These are phyloP conservation scores for Antitrichia curtipendula DNA, from an alignment of 225 moss, liverwort and hornwort species.

Conservation along the genomic window DNA sequence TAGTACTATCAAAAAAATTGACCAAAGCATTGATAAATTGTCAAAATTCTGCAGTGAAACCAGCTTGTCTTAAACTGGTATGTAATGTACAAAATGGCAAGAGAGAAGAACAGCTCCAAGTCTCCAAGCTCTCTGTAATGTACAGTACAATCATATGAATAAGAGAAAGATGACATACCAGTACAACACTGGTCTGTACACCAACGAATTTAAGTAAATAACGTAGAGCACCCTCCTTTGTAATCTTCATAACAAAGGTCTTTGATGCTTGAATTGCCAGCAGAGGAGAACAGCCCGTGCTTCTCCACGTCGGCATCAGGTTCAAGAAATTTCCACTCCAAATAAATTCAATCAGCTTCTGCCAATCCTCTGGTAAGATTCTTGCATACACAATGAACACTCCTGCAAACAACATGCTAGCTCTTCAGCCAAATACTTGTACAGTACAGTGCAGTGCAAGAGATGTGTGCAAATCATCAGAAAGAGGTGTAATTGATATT, in stretches of 20 bases:
- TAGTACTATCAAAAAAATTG: neutral
- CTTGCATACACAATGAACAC: neutral
- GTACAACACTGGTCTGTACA: neutral
- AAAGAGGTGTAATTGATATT: neutral
- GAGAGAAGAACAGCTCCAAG: neutral
- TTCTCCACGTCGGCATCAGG: neutral
- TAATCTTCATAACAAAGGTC: neutral
- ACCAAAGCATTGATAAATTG: neutral
- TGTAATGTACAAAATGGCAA: neutral
- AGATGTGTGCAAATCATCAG: neutral
- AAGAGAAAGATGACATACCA: neutral
- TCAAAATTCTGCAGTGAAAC: neutral
- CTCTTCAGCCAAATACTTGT: neutral
- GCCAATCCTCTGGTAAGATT: neutral
- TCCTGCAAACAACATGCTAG: neutral
- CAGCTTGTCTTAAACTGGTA: neutral
- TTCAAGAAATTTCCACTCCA: neutral
- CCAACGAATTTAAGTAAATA: neutral
- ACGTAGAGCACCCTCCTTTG: neutral
- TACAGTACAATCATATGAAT: neutral
- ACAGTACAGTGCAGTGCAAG: neutral
- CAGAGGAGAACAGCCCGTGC: neutral
- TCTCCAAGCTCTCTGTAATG: neutral
- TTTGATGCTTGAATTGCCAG: neutral
- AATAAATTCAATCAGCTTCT: neutral